These are phyloP conservation scores for Phascolomyces articulosus DNA, from an alignment of 371 early-diverging fungal species.

Conservation along the genomic window DNA sequence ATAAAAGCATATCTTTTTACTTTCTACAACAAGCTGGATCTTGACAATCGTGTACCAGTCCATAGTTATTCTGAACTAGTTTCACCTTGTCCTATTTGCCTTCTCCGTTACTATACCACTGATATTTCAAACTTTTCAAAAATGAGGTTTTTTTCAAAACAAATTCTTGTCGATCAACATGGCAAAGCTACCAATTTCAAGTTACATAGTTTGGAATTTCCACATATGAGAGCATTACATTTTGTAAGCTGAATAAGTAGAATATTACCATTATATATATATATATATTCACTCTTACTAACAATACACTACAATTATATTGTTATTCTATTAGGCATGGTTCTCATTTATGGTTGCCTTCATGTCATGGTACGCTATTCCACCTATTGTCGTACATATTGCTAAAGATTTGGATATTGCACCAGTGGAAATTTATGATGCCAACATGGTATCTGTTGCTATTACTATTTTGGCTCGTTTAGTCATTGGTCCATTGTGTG, in stretches of 20 bases:
- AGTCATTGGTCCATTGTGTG: conserved; percentile 49
- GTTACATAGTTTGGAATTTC: conserved; percentile 13
- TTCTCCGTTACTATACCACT: background rate
- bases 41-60: background rate
- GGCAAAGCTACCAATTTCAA: conserved; percentile 26
- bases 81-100: background rate
- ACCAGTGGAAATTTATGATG: conserved; percentile 20
- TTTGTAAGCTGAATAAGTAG: no score
- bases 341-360: conserved; percentile 40
- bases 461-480: conserved; percentile 44
- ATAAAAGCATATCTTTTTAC: no score
- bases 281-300: no score
- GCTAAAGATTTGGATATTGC: conserved; percentile 20
- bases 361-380: conserved; percentile 62
- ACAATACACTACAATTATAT: no score
- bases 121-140: background rate
- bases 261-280: no score
- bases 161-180: conserved; percentile 21
- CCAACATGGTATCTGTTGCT: conserved; percentile 39
- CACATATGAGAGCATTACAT: conserved; percentile 28
- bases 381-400: conserved; percentile 46
- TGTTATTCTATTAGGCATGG: no score
- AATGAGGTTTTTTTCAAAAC: conserved; percentile 17
- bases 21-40: no score
- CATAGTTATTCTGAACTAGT: background rate